Base-by-base conservation (phyloP, 1,284 basidiomycete genomes). In the Rhodotorula mucilaginosa region DNA sequence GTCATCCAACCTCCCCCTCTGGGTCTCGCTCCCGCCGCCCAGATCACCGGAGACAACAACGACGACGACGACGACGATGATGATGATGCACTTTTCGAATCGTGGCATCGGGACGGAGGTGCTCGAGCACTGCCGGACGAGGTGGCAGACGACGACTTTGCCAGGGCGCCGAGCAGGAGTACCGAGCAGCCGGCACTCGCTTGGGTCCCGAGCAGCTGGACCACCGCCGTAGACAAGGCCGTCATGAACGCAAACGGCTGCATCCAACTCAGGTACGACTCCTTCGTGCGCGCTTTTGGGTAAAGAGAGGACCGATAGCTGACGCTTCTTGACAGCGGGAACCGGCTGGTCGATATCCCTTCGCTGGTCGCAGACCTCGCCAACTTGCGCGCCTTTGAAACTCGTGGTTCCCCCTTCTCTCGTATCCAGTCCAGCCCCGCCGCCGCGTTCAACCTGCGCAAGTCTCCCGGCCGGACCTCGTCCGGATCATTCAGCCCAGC, bases 201-300 rank as follows among this genome's bases (percentile, higher is more conserved):
- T 2, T 48, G 52, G 58, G 12, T 47, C 26, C 39, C 54, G 6
- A 13, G 52, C 54, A 56, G 58, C 39, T 74, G 70, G 70, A 59
- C 47, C 8, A 26, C 21, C 16, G 70, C 58, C 5, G 48, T 70
- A 3, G 70, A 59, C 48, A 16, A 64, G 19, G 67, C 70, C 6
- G 70, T 72, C 7, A 60, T 47, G 31, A 61, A 65, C 16, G 61
- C 61, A 2, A 39, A 69, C 23, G 73, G 67, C 16, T 48, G 31
- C 15, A 63, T 74, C 31, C 65, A 68, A 48, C 56, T 74, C 15
- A 64, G 61, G 73, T 74, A 31, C 49, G 70, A 26, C 31, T 13
- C 2, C 12, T 12, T 48, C 31, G 16, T 26, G 26, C 26, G 15
- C 23, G 7, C 1, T 39, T 16, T 8, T 5, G 16, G 8, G 1